Evolutionary conservation across 371 early-diverging fungal species (phyloP), one percentile per base, ranked within the genome.

Genomic region (Ordospora pajunii): DNA sequence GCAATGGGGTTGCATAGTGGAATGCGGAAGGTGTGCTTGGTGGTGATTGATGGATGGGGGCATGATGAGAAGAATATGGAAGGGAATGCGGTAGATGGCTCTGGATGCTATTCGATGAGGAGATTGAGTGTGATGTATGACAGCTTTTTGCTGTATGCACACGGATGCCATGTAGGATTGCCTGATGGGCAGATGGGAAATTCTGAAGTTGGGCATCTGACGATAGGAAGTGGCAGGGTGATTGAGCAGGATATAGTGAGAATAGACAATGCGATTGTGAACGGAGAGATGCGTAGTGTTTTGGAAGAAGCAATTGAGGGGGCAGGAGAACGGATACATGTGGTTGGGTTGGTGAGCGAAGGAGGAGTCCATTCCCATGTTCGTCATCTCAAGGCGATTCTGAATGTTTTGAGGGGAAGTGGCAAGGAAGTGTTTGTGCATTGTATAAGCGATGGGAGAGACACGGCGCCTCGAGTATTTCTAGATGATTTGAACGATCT

Each of bases 281-380:
- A 21, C 14, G 66, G 64, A 27, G 9, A 8, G 44, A 67, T 79
- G 14, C 68, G 22, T 63, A 64, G 27, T 6, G 67, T 17, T 40
- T 32, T 51, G 5, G 64, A 23, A 43, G 50, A 45, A 25, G 32
- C 22, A 5, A 6, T 67, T 17, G 27, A 53, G 45, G n/a, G 17
- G 11, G 91, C 49, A 89, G 92, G 69, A 8, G 14, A 62, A 25
- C 67, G 17, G 52, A 88, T 99, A 40, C 97, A 97, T 86, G 87
- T 97, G 53, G 87, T 94, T 76, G 97, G 97, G 40, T 87, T 99
- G 78, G 90, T 90, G 45, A 84, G 87, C 52, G 97, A 99, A 83
- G 99, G 98, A 82, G 97, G 97, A 82, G 95, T 99, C 62, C 99
- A 99, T 87, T 91, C 91, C 62, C 96, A 96, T 86, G 91, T 93